These are phyloP conservation scores for Paramecium tetraurelia DNA, from an alignment of 73 alveolate genomes.

Conservation along the genomic window DNA sequence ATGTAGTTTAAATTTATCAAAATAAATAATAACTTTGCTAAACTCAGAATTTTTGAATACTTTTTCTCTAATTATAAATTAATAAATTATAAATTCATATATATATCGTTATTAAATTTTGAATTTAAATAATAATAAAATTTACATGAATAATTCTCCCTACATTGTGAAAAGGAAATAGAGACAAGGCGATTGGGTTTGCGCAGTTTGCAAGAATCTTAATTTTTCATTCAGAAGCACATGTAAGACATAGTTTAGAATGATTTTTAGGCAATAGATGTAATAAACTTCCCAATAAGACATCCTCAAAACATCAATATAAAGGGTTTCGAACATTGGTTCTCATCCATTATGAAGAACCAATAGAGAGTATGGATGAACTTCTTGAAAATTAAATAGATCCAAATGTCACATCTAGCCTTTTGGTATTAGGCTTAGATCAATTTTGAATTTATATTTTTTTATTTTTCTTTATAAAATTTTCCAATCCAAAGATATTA, in stretches of 20 bases:
- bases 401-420: neutral
- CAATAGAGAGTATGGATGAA: neutral
- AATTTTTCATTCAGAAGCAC: slow-evolving; percentile 67
- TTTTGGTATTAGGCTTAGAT: neutral
- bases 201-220: slow-evolving; percentile 63
- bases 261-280: neutral
- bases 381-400: neutral
- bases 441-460: neutral
- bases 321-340: neutral
- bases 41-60: neutral
- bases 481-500: neutral
- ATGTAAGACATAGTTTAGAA: slow-evolving; percentile 1
- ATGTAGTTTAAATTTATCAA: too few relatives aligned
- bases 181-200: slow-evolving; percentile 67
- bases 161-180: neutral
- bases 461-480: neutral
- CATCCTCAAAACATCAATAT: neutral
- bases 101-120: neutral
- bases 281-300: neutral
- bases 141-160: slow-evolving; percentile 9
- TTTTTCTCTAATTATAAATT: neutral
- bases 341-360: neutral
- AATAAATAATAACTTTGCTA: too few relatives aligned
- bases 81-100: neutral
- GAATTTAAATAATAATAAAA: neutral